phyloP scores from a whole-genome alignment of 202 grass and related monocot species.

The Digitaria exilis region DNA sequence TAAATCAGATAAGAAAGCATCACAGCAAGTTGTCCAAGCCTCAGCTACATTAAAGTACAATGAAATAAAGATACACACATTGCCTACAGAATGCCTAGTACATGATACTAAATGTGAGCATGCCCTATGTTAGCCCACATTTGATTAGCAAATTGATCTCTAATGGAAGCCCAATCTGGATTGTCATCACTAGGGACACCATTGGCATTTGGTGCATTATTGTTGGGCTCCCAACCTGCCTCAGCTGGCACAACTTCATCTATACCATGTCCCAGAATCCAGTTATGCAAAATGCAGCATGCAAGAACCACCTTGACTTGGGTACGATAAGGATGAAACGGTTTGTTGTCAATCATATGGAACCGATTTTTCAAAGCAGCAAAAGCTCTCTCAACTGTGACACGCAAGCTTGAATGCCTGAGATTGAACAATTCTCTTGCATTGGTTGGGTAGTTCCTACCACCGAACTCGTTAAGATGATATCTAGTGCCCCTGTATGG shows the following conservation, averaged over 20 bases:
- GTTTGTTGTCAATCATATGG: background rate
- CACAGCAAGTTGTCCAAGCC: no score
- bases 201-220: background rate
- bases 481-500: background rate
- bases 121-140: background rate
- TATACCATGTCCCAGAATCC: background rate
- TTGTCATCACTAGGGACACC: background rate
- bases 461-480: background rate
- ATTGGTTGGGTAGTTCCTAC: background rate
- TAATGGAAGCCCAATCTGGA: fast-evolving
- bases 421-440: background rate
- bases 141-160: background rate
- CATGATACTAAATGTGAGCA: background rate
- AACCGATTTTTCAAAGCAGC: background rate
- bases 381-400: background rate
- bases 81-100: no score
- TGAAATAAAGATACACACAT: no score
- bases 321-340: background rate
- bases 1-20: no score
- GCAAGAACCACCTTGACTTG: background rate
- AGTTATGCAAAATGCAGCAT: background rate
- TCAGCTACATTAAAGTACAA: no score
- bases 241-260: background rate
- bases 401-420: background rate
- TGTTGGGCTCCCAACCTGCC: background rate